Conservation (phyloP, 352 stramenopile species). For the Globisporangium megalacanthum region DNA sequence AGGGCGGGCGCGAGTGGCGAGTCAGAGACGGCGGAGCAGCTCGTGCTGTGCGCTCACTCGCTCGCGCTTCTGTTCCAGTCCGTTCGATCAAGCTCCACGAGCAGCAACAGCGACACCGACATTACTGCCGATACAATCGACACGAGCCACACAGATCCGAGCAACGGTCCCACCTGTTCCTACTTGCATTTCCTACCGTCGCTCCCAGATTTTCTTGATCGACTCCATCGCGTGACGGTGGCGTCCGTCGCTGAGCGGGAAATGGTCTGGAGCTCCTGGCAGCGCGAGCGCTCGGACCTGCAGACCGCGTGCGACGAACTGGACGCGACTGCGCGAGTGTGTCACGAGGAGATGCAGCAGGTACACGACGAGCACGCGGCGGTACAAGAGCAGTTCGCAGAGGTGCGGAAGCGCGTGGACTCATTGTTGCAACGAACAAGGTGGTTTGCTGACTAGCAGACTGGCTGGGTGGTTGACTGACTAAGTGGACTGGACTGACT, state of each 20-base stretch:
- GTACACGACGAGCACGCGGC: slow-evolving; percentile 16
- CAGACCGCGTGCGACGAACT: slow-evolving; percentile 22
- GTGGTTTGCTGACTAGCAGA: too few relatives aligned
- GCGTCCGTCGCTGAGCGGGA: slow-evolving; percentile 9
- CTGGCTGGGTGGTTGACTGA: too few relatives aligned
- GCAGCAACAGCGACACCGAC: too few relatives aligned
- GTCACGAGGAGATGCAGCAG: slow-evolving; percentile 31
- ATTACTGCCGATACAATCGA: too few relatives aligned
- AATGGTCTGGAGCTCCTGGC: slow-evolving; percentile 25
- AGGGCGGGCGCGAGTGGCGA: not conserved
- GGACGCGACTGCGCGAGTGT: slow-evolving; percentile 24
- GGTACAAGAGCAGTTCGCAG: not conserved
- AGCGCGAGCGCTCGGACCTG: slow-evolving; percentile 29
- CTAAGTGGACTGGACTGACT: too few relatives aligned
- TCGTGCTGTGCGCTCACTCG: slow-evolving; percentile 1
- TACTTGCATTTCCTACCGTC: not conserved
- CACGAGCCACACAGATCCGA: too few relatives aligned
- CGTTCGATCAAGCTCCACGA: not conserved
- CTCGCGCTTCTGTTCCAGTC: not conserved
- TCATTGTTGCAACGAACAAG: too few relatives aligned
- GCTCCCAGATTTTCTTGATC: slow-evolving; percentile 4
- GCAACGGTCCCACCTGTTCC: too few relatives aligned
- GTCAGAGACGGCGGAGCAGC: not conserved
- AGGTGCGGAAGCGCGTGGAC: slow-evolving; percentile 1
- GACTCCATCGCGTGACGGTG: not conserved